Conservation (phyloP, 305 asterid species). For the Fraxinus sp. region DNA sequence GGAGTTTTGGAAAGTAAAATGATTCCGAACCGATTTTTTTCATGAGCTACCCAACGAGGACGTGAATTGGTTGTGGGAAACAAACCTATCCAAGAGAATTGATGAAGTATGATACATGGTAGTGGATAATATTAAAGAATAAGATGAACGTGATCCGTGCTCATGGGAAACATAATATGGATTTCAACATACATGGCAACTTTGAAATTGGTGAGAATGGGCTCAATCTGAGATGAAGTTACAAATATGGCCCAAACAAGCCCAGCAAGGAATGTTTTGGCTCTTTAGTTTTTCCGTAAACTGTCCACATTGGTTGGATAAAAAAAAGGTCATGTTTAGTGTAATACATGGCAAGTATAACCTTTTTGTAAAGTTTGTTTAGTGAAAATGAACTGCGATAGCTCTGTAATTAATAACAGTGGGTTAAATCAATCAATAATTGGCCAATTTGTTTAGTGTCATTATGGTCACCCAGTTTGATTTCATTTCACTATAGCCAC, state of each 20-base stretch:
- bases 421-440: no score
- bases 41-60: neutral
- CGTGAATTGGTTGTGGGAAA: neutral
- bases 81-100: neutral
- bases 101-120: neutral
- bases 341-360: neutral
- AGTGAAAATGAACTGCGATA: neutral
- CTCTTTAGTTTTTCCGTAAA: neutral
- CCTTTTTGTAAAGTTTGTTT: neutral
- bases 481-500: no score
- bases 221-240: slow-evolving; percentile 31
- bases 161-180: neutral
- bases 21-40: no score
- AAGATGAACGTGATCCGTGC: neutral
- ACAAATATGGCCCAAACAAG: no score
- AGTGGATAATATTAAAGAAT: neutral
- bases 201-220: neutral
- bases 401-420: no score
- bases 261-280: neutral
- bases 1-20: no score
- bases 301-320: neutral
- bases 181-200: neutral
- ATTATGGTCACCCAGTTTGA: no score
- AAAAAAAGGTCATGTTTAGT: neutral
- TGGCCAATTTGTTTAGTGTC: no score